Conservation (phyloP, 73 alveolate species). For the Paramecium pentaurelia region DNA sequence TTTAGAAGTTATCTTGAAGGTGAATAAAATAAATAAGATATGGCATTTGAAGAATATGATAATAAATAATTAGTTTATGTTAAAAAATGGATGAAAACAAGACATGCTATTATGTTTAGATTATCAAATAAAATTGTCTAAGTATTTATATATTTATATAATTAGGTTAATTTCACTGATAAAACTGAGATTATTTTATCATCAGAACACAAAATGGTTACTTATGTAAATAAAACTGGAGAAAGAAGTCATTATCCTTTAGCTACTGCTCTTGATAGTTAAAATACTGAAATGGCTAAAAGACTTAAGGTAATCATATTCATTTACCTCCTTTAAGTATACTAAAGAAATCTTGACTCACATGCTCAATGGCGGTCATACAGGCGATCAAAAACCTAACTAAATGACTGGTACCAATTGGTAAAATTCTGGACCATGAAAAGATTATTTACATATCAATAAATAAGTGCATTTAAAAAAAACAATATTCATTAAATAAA, state of each 20-base stretch:
- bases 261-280: slow-evolving; percentile 88
- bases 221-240: slow-evolving; percentile 94
- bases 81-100: slow-evolving; percentile 96
- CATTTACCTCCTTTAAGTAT: slow-evolving; percentile 64
- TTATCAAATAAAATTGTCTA: slow-evolving; percentile 94
- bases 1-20: slow-evolving; percentile 66
- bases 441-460: neutral
- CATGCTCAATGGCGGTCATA: slow-evolving; percentile 72
- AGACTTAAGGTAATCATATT: slow-evolving; percentile 39
- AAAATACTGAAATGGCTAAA: slow-evolving; percentile 90
- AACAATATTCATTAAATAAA: neutral
- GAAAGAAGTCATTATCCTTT: slow-evolving; percentile 88
- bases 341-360: slow-evolving; percentile 91
- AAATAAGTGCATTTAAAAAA: neutral
- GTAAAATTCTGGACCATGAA: neutral
- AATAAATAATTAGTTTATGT: slow-evolving; percentile 69
- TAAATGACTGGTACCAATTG: slow-evolving; percentile 43
- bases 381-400: neutral
- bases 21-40: slow-evolving; percentile 7
- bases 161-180: slow-evolving; percentile 88
- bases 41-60: slow-evolving; percentile 44
- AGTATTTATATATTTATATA: slow-evolving; percentile 32
- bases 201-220: slow-evolving; percentile 92
- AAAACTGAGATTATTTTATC: slow-evolving; percentile 92
- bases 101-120: slow-evolving; percentile 96